Evolutionary conservation across 2,329 filamentous ascomycete species (phyloP).

Genomic region (Ustulina deusta): DNA sequence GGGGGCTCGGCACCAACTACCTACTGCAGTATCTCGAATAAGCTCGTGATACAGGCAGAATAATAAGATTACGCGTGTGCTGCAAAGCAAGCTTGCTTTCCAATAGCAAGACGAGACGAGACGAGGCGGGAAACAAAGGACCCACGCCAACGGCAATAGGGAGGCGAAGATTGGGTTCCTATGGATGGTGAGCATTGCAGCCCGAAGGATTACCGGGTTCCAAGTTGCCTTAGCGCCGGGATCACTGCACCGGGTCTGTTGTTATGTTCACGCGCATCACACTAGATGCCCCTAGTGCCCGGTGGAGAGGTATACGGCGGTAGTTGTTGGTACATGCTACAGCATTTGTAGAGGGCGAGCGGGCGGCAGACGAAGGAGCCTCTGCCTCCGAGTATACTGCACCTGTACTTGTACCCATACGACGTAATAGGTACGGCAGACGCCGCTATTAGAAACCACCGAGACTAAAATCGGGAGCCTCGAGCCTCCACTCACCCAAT

Average conservation of each 20-base stretch:
- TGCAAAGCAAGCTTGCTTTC: conserved; percentile 22
- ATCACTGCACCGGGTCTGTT: conserved; percentile 15
- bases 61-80: conserved; percentile 18
- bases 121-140: conserved; percentile 3
- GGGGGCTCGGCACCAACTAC: conserved; percentile 19
- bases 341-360: conserved; percentile 7
- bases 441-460: conserved; percentile 18
- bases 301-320: conserved; percentile 13
- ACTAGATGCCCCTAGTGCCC: not conserved
- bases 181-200: conserved; percentile 29
- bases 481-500: conserved; percentile 2
- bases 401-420: not conserved
- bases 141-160: conserved; percentile 13
- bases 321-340: conserved; percentile 20
- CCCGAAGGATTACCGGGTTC: conserved; percentile 25
- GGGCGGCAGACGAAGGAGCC: conserved; percentile 5
- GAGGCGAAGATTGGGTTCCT: conserved; percentile 33
- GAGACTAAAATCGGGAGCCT: not conserved
- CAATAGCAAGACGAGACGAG: conserved; percentile 6
- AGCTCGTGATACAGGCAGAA: conserved; percentile 8
- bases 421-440: conserved; percentile 18
- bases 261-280: conserved; percentile 15
- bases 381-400: not conserved
- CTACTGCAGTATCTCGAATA: conserved; percentile 15
- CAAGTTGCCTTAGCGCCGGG: conserved; percentile 19